A percentile compares a stretch with the other conserved stretches of the same genome.
These are phyloP conservation scores for Leishmania braziliensis DNA, from an alignment of 208 protist genomes.

Conservation along the genomic window DNA sequence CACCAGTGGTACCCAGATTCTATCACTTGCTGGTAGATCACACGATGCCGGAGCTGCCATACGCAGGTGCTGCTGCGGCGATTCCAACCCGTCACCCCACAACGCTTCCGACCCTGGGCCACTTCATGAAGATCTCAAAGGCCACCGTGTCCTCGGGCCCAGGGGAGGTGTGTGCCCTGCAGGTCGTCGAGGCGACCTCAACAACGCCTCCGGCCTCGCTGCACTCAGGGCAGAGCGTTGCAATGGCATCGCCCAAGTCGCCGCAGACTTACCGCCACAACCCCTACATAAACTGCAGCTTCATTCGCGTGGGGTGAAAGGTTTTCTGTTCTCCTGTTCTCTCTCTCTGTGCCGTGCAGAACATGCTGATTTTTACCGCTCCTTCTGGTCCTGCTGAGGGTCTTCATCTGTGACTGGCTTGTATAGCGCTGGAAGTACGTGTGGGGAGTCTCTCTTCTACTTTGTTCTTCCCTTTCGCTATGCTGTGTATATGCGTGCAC, in stretches of 20 bases:
- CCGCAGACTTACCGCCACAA: constrained; percentile 11
- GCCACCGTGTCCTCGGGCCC: background rate
- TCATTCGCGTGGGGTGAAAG: constrained; percentile 3
- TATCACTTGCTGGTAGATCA: background rate
- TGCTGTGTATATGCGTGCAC: background rate
- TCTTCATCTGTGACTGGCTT: background rate
- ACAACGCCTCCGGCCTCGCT: background rate
- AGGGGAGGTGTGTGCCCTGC: background rate
- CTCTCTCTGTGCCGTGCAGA: background rate
- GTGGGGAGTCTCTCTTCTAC: background rate
- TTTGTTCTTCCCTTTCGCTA: background rate
- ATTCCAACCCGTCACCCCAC: background rate
- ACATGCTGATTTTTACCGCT: background rate
- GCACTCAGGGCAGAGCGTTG: background rate
- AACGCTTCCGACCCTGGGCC: background rate
- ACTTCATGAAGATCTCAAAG: background rate
- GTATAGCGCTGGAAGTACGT: background rate
- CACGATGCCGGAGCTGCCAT: background rate
- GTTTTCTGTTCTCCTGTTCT: background rate
- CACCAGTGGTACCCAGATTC: background rate
- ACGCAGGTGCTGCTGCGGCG: background rate
- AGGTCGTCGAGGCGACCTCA: background rate
- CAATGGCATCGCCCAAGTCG: background rate
- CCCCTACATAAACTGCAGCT: constrained; percentile 12
- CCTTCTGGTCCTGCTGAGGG: background rate